Base-by-base conservation (phyloP, 148 eudicot genomes). In the Beta vulgaris region DNA sequence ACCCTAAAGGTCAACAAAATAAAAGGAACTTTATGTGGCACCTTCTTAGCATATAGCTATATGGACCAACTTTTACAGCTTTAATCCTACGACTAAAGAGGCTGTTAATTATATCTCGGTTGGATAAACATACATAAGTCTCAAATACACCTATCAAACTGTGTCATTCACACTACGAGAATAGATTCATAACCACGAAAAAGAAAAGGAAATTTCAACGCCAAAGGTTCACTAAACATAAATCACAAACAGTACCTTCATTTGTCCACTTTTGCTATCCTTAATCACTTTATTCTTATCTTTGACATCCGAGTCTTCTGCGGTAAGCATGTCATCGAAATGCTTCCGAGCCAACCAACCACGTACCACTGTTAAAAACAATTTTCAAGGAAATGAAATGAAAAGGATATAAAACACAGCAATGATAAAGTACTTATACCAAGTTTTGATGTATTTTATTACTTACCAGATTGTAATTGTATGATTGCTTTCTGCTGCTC, bases 381-480 rank as follows among this genome's bases (percentile, higher is more conserved):
- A 26, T 58, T 76, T 21, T 46, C 43, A 71, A 62, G 60, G 46
- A 43, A 46, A 46, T 31, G 25, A 31, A 39, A 16, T 54, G 48
- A 68, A n/a, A 59, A 37, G 48, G n/a, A 18, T 23, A 59, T 23
- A 39, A n/a, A 4, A 36, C n/a, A 37, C 1, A 74, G 29, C 4
- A 72, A 28, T 13, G n/a, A 19, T 11, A 15, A n/a, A 32, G 37
- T 59, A 48, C 44, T 67, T 12, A 60, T 51, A 32, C 23, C 11
- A 29, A 28, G 10, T 9, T 15, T 54, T 7, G 6, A 44, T 5
- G n/a, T 31, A 9, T 44, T 28, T 7, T 58, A 28, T 49, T 21
- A n/a, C 69, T 69, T 83, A 94, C 98, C 98, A 42, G 97, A 90
- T 81, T 95, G 98, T 82, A 95, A 72, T 60, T 82, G 87, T 65